These are phyloP conservation scores for Rhodotorula sp. DNA, from an alignment of 1,284 basidiomycete species.

Conservation along the genomic window DNA sequence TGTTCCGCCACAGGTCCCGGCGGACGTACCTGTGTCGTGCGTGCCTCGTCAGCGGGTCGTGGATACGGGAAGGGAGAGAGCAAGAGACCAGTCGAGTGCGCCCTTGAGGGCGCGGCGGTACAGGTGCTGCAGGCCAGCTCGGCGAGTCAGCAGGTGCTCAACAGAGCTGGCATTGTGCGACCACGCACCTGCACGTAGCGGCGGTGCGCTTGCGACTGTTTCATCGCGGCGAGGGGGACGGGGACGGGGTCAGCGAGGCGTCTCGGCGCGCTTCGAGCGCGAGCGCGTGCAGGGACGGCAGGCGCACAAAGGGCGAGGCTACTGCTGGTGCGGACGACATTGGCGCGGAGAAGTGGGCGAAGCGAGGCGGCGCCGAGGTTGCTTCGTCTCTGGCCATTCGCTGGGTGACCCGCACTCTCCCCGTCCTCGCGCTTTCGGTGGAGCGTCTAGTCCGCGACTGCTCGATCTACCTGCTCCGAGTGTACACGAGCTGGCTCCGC, in stretches of 20 bases:
- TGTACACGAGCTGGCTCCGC: no score
- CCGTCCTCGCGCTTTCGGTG: no score
- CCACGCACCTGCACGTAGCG: constrained; percentile 46
- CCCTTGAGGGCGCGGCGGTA: constrained; percentile 48
- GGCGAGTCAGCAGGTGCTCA: constrained; percentile 6
- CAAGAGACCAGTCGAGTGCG: constrained; percentile 46
- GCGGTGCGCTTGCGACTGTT: constrained; percentile 46
- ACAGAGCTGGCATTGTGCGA: not conserved
- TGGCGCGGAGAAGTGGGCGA: not conserved
- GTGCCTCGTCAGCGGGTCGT: not conserved
- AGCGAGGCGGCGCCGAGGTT: not conserved
- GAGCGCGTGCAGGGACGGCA: rapidly evolving
- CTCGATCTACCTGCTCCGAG: no score
- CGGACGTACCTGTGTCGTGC: constrained; percentile 43
- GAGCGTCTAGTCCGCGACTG: no score
- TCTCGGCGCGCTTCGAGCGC: no score
- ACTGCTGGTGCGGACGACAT: constrained; percentile 30
- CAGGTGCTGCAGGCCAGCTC: constrained; percentile 40
- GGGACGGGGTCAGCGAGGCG: not conserved
- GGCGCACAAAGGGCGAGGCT: constrained; percentile 37
- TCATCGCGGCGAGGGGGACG: not conserved
- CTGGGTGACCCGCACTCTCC: no score
- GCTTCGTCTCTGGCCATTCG: not conserved
- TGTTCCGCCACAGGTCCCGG: constrained; percentile 45
- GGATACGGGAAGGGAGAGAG: not conserved